Percentiles rank a stretch among this genome's conserved stretches.
phyloP scores from a whole-genome alignment of 192 early-diverging fungal genomes.

The Backusella circina region DNA sequence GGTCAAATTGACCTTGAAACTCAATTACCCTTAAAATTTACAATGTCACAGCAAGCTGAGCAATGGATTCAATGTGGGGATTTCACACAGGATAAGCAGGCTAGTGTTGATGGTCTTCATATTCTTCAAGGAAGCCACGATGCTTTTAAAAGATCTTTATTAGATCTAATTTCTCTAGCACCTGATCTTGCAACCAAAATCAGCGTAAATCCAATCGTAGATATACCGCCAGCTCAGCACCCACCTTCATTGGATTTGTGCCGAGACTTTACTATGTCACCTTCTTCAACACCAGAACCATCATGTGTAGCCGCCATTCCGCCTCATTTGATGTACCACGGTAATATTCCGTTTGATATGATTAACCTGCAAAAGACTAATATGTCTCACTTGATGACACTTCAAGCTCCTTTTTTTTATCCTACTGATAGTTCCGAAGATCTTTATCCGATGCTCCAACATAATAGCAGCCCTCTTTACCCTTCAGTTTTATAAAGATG shows the following conservation, averaged over 20 bases:
- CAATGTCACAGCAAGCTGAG: constrained; percentile 26
- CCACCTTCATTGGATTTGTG: constrained; percentile 16
- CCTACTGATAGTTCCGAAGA: constrained; percentile 7
- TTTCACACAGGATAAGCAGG: constrained; percentile 60
- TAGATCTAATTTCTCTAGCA: constrained; percentile 13
- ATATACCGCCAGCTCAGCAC: not conserved
- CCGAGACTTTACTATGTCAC: constrained; percentile 28
- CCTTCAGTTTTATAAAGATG: not conserved
- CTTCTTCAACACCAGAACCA: constrained; percentile 30
- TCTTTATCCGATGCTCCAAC: constrained; percentile 1
- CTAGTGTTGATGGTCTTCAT: constrained; percentile 41
- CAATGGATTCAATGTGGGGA: constrained; percentile 59
- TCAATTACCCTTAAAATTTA: constrained; percentile 8
- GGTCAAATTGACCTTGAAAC: constrained; percentile 17
- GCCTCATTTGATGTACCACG: not conserved
- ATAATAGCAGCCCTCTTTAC: not conserved
- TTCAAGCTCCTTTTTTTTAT: constrained; percentile 28
- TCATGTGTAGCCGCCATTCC: not conserved
- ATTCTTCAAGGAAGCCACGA: constrained; percentile 43
- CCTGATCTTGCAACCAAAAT: constrained; percentile 17
- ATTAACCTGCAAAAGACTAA: not conserved
- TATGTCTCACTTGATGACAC: constrained; percentile 16
- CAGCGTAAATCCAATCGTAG: constrained; percentile 13
- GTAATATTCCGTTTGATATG: not conserved
- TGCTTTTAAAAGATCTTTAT: constrained; percentile 11